phyloP scores from a whole-genome alignment of 2,329 filamentous ascomycete species.

The Beauveria bassiana region DNA sequence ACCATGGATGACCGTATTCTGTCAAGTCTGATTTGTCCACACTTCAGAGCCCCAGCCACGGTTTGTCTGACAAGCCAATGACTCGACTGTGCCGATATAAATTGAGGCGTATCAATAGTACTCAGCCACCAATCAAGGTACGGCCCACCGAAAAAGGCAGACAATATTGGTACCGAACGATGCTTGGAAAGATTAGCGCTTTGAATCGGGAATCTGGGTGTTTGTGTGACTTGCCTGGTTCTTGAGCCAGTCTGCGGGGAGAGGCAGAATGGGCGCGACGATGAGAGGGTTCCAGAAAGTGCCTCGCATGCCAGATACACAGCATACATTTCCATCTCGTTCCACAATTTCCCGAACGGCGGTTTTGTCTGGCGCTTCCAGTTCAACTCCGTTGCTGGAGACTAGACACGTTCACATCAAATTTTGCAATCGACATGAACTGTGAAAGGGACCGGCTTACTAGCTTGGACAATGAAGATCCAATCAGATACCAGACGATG shows the following conservation, averaged over 20 bases:
- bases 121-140: neutral
- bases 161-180: neutral
- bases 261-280: neutral
- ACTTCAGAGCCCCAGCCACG: too few species aligned
- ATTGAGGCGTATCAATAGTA: too few species aligned
- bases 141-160: neutral
- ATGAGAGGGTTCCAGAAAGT: neutral
- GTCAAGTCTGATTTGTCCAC: conserved; percentile 15
- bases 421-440: too few species aligned
- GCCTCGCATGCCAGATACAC: neutral
- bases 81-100: too few species aligned
- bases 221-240: neutral
- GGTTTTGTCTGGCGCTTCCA: neutral
- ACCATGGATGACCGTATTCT: conserved; percentile 20
- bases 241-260: neutral
- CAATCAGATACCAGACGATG: neutral
- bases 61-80: too few species aligned
- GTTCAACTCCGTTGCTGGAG: neutral
- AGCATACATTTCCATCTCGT: neutral
- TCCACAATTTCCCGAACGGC: neutral
- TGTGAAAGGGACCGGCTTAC: neutral
- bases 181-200: neutral
- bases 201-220: neutral
- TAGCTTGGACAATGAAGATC: neutral
- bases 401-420: neutral